phyloP scores from a whole-genome alignment of 306 rosid genomes.

The Lathyrus sativus region DNA sequence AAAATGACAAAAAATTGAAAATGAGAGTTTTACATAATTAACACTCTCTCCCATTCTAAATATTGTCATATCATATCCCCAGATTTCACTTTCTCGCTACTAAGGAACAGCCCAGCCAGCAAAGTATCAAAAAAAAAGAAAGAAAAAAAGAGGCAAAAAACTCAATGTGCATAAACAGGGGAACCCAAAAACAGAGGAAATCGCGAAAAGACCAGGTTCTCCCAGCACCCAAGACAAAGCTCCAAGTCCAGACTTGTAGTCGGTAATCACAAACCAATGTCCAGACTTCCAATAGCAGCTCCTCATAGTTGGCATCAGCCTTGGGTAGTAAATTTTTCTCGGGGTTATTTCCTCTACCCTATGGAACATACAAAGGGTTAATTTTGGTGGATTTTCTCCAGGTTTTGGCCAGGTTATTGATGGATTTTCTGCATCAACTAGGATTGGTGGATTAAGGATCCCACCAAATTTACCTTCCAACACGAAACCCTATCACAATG shows the following conservation, averaged over 20 bases:
- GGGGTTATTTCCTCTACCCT: neutral
- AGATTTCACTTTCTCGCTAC: slow-evolving; percentile 4
- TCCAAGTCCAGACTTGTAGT: neutral
- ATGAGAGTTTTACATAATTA: neutral
- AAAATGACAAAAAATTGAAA: neutral
- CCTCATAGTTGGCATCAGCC: neutral
- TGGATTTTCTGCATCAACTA: neutral
- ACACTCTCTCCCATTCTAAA: neutral
- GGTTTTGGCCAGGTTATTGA: neutral
- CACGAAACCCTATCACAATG: neutral
- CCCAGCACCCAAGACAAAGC: neutral
- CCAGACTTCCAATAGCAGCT: neutral
- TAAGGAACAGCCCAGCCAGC: neutral
- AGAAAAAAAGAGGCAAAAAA: neutral
- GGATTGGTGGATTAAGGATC: neutral
- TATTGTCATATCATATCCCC: slow-evolving; percentile 6
- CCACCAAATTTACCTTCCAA: neutral
- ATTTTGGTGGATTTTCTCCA: neutral
- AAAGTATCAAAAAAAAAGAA: neutral
- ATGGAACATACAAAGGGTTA: neutral
- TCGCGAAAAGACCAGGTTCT: neutral
- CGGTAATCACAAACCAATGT: neutral
- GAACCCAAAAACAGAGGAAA: slow-evolving; percentile 7
- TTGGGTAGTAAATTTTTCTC: neutral
- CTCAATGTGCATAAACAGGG: slow-evolving; percentile 4